These are phyloP conservation scores for Microbotryomycetes sp. DNA, from an alignment of 1,284 basidiomycete genomes.

Conservation along the genomic window DNA sequence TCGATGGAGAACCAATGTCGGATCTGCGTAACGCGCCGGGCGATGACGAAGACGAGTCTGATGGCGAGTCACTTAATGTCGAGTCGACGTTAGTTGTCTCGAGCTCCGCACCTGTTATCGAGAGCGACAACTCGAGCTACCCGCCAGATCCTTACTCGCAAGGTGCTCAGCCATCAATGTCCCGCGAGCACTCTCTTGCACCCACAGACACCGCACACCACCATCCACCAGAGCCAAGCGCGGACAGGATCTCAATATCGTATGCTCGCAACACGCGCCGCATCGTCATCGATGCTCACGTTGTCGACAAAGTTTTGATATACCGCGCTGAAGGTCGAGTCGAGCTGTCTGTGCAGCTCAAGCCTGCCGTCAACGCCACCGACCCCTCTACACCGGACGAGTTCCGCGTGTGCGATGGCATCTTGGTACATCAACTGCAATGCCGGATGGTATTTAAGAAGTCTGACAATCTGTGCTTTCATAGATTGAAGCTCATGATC, in stretches of 20 bases:
- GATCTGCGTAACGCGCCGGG: neutral
- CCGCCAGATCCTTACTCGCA: neutral
- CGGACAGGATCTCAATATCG: constrained; percentile 68
- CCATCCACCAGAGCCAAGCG: constrained; percentile 39
- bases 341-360: constrained; percentile 64
- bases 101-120: neutral
- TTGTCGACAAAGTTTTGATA: constrained; percentile 71
- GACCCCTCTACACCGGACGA: constrained; percentile 49
- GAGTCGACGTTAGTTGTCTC: neutral
- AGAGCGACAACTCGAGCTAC: neutral
- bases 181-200: constrained; percentile 4
- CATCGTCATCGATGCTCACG: constrained; percentile 78
- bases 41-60: neutral
- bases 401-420: constrained; percentile 53
- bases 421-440: constrained; percentile 55
- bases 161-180: neutral
- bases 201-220: neutral
- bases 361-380: constrained; percentile 28
- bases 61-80: constrained; percentile 5
- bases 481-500: constrained; percentile 68
- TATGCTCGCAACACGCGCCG: constrained; percentile 81
- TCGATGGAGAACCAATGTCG: neutral
- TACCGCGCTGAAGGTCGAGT: constrained; percentile 75
- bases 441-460: neutral
- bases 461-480: neutral